phyloP scores from a whole-genome alignment of 352 stramenopile species.

The Plasmopara muralis region DNA sequence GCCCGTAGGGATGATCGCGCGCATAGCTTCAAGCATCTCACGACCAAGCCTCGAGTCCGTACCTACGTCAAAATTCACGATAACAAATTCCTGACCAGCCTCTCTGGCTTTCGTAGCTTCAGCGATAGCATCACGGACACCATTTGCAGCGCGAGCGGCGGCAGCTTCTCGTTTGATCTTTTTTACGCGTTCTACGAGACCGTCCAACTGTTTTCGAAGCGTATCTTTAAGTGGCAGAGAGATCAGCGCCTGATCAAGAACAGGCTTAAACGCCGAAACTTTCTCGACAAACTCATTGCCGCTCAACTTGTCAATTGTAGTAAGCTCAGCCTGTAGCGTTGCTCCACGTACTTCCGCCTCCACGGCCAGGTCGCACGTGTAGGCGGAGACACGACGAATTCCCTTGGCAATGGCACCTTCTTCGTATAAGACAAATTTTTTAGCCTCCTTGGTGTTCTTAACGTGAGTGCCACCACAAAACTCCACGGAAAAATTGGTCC shows the following conservation, averaged over 20 bases:
- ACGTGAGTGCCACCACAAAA: slow-evolving; percentile 99
- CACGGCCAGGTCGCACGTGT: slow-evolving; percentile 86
- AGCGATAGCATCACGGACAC: slow-evolving; percentile 48
- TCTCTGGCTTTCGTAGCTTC: slow-evolving; percentile 55
- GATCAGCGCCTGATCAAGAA: slow-evolving; percentile 86
- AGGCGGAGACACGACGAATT: slow-evolving; percentile 93
- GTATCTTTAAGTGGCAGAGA: slow-evolving; percentile 87
- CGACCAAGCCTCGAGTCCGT: slow-evolving; percentile 93
- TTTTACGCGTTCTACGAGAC: slow-evolving; percentile 70
- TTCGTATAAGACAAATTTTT: slow-evolving; percentile 96
- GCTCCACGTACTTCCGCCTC: slow-evolving; percentile 83
- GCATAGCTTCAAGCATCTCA: slow-evolving; percentile 92
- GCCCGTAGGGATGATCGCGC: slow-evolving; percentile 62
- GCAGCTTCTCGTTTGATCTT: slow-evolving; percentile 76
- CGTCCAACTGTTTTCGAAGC: slow-evolving; percentile 68
- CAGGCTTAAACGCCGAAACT: slow-evolving; percentile 88
- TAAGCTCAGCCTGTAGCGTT: slow-evolving; percentile 69
- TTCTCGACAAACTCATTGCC: slow-evolving; percentile 77
- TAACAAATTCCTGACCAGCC: slow-evolving; percentile 58
- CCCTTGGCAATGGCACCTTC: slow-evolving; percentile 96
- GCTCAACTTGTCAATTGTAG: slow-evolving; percentile 67
- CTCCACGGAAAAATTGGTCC: slow-evolving; percentile 93
- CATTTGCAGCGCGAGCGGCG: slow-evolving; percentile 57
- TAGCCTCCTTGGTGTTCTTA: slow-evolving; percentile 93
- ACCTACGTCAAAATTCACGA: slow-evolving; percentile 90